Conservation (phyloP, 176 grass and related monocot genomes). For the Eleusine coracana region DNA sequence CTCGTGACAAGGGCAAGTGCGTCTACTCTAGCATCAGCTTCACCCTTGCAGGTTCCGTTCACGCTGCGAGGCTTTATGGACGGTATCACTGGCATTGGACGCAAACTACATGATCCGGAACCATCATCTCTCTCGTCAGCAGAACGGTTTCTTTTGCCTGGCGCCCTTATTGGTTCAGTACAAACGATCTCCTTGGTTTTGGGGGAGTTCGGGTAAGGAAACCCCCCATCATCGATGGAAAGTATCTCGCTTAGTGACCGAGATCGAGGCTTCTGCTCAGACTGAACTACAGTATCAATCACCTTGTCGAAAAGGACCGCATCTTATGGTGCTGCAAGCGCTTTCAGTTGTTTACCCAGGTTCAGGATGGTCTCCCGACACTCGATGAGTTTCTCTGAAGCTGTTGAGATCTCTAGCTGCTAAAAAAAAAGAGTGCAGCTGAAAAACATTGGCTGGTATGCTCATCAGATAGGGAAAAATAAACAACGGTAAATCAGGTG, state of each 20-base stretch:
- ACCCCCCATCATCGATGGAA: conserved; percentile 44
- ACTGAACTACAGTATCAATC: conserved; percentile 20
- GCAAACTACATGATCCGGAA: conserved; percentile 25
- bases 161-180: conserved; percentile 31
- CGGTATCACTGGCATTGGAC: conserved; percentile 19
- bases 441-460: neutral
- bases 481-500: neutral
- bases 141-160: conserved; percentile 13
- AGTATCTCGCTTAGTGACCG: conserved; percentile 55
- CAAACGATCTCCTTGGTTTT: conserved; percentile 62
- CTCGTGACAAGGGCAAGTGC: conserved; percentile 48
- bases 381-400: conserved; percentile 78
- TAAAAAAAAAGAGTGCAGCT: conserved; percentile 25
- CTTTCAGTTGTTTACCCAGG: conserved; percentile 87
- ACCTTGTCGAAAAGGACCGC: conserved; percentile 54
- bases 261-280: conserved; percentile 35
- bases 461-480: neutral
- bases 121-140: neutral
- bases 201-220: conserved; percentile 32
- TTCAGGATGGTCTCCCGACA: conserved; percentile 87
- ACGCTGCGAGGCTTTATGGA: neutral
- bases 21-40: conserved; percentile 39
- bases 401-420: conserved; percentile 64
- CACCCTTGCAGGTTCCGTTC: conserved; percentile 34
- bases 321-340: conserved; percentile 70